These are phyloP conservation scores for Galerina sulciceps DNA, from an alignment of 768 basidiomycete genomes.

Conservation along the genomic window DNA sequence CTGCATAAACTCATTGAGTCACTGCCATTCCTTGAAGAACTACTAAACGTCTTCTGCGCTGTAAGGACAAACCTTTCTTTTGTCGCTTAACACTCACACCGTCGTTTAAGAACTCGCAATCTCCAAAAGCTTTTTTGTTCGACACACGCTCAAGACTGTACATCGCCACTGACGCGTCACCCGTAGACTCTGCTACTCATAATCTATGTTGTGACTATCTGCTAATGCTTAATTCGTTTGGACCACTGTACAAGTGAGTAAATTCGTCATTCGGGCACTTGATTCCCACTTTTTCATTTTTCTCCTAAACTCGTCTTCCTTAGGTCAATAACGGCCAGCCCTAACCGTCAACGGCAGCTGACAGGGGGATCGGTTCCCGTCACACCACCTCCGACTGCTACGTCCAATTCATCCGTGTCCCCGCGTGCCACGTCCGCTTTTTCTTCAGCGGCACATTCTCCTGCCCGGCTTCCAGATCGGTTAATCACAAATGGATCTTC, in stretches of 20 bases:
- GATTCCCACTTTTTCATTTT: background rate
- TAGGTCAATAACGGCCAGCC: constrained; percentile 30
- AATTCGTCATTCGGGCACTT: background rate
- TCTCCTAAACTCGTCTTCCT: background rate
- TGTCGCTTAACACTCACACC: background rate
- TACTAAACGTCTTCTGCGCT: constrained; percentile 85
- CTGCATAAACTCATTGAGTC: constrained; percentile 87
- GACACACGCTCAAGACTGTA: constrained; percentile 85
- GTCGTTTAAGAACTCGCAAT: constrained; percentile 75
- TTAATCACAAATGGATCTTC: constrained; percentile 14
- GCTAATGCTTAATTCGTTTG: constrained; percentile 84
- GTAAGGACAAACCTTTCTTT: constrained; percentile 40
- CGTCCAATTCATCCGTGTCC: constrained; percentile 12
- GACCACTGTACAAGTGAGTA: constrained; percentile 79
- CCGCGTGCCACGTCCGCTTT: background rate
- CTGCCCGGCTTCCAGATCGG: constrained; percentile 28
- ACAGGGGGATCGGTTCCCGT: constrained; percentile 9
- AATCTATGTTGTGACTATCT: constrained; percentile 92
- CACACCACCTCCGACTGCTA: constrained; percentile 17
- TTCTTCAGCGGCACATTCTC: constrained; percentile 21
- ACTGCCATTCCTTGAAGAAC: constrained; percentile 82
- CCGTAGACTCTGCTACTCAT: constrained; percentile 87
- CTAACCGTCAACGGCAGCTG: constrained; percentile 24
- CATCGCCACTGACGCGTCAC: constrained; percentile 92
- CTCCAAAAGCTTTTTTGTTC: constrained; percentile 93